Percentiles rank a stretch among this genome's conserved stretches.
Evolutionary conservation across 352 stramenopile species (phyloP).

Genomic region (Globisporangium sylvaticum): DNA sequence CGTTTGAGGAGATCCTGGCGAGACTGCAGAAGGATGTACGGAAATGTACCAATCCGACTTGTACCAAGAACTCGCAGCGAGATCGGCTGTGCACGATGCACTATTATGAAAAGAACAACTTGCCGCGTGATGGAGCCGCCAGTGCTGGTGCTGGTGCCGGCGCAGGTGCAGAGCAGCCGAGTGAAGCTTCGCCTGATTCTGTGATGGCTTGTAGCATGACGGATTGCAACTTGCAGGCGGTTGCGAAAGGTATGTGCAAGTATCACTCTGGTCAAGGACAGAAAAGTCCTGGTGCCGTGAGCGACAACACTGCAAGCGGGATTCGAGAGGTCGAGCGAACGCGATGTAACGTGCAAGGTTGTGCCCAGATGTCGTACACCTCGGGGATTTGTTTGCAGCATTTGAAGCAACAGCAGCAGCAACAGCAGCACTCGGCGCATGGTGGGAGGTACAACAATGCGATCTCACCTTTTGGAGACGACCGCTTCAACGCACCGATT

Average conservation of each 20-base stretch:
- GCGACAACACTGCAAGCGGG: constrained; percentile 15
- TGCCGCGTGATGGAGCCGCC: constrained; percentile 25
- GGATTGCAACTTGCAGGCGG: constrained; percentile 20
- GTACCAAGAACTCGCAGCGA: constrained; percentile 84
- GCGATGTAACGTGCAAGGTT: constrained; percentile 28
- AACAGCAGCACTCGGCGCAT: constrained; percentile 22
- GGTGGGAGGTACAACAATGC: constrained; percentile 8
- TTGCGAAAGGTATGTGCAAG: constrained; percentile 25
- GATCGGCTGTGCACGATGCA: constrained; percentile 82
- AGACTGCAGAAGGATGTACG: constrained; percentile 76
- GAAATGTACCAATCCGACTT: constrained; percentile 69
- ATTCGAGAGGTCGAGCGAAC: constrained; percentile 30
- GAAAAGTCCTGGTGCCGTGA: constrained; percentile 6
- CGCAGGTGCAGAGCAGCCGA: constrained; percentile 6
- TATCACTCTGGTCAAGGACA: constrained; percentile 24
- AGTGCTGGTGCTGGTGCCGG: not conserved
- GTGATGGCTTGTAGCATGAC: constrained; percentile 14
- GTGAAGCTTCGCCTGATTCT: not conserved
- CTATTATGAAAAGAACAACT: constrained; percentile 71
- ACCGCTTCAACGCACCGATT: constrained; percentile 7
- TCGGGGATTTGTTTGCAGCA: constrained; percentile 52
- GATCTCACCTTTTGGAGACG: constrained; percentile 9
- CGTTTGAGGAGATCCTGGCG: constrained; percentile 65
- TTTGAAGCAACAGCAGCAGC: constrained; percentile 31
- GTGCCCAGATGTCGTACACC: constrained; percentile 39